phyloP scores from a whole-genome alignment of 2,329 filamentous ascomycete species.

The Colletotrichum theobromicola region DNA sequence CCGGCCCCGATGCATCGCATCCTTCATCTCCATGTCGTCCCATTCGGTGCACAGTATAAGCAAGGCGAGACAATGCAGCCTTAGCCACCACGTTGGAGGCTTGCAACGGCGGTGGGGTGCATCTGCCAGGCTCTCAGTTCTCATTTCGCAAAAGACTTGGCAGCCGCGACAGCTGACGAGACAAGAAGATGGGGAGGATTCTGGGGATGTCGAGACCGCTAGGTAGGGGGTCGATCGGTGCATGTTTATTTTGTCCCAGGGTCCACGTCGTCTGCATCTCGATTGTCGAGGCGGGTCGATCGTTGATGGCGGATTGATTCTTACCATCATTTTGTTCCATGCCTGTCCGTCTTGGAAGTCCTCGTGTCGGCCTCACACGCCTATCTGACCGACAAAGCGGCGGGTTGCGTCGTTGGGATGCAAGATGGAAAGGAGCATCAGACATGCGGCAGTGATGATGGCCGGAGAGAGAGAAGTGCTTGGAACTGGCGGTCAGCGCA shows the following conservation, averaged over 20 bases:
- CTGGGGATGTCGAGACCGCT: background rate
- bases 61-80: background rate
- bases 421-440: background rate
- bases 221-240: background rate
- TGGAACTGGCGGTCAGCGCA: background rate
- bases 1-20: background rate
- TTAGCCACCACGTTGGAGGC: background rate
- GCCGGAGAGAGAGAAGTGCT: background rate
- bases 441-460: background rate
- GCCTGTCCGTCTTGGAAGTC: background rate
- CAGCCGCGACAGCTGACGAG: background rate
- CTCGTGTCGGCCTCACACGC: background rate
- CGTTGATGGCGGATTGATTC: background rate
- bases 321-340: background rate
- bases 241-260: background rate
- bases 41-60: background rate
- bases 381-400: slow-evolving; percentile 4
- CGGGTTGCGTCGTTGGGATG: background rate
- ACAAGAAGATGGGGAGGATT: background rate
- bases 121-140: background rate
- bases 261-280: background rate
- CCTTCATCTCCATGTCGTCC: background rate
- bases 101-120: background rate
- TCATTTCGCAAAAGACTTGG: background rate
- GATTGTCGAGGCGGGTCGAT: slow-evolving; percentile 3